These are phyloP conservation scores for Neurospora sp. DNA, from an alignment of 495 filamentous ascomycete species.

Conservation along the genomic window DNA sequence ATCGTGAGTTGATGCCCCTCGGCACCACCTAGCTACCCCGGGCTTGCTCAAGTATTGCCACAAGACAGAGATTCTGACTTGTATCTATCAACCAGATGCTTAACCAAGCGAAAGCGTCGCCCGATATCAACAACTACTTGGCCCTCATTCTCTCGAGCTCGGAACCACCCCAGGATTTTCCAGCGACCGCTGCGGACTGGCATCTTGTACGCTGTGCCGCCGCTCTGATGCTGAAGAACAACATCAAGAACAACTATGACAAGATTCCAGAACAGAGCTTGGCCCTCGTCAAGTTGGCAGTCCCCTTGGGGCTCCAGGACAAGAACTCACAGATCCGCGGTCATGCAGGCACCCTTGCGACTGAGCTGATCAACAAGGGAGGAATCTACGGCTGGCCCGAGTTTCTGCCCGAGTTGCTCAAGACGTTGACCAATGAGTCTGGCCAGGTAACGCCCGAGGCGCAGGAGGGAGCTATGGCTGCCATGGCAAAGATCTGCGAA, in stretches of 20 bases:
- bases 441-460: conserved; percentile 56
- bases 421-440: conserved; percentile 60
- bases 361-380: conserved; percentile 79
- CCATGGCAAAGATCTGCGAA: conserved; percentile 89
- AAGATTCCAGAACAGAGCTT: conserved; percentile 60
- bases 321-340: conserved; percentile 70
- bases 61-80: conserved; percentile 13
- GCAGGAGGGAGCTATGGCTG: conserved; percentile 90
- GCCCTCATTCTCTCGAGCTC: conserved; percentile 76
- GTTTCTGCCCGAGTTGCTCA: conserved; percentile 68
- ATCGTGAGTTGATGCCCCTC: conserved; percentile 32
- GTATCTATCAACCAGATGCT: conserved; percentile 61
- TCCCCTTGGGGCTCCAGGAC: conserved; percentile 73
- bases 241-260: conserved; percentile 61
- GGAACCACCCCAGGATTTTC: conserved; percentile 47
- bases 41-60: background rate
- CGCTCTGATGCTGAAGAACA: conserved; percentile 91
- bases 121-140: conserved; percentile 95
- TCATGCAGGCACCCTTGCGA: conserved; percentile 86
- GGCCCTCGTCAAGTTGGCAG: conserved; percentile 64
- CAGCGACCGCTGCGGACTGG: conserved; percentile 48
- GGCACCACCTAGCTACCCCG: background rate
- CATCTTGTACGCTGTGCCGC: conserved; percentile 74
- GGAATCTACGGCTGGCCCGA: conserved; percentile 89
- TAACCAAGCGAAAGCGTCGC: conserved; percentile 75